Evolutionary conservation across 1,284 basidiomycete genomes (phyloP).

Genomic region (Abortiporus biennis): DNA sequence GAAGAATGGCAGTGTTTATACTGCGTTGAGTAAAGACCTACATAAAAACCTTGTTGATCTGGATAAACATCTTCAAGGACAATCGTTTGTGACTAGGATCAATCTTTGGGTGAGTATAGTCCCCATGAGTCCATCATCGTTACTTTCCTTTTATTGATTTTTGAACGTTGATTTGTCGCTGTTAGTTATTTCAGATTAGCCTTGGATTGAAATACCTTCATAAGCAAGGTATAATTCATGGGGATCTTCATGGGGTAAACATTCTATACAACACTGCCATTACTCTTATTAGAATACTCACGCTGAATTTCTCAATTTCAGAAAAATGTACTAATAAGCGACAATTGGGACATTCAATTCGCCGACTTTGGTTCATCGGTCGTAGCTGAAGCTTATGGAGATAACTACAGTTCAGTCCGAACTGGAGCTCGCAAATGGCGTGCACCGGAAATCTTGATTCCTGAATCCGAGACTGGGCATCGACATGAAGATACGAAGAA

Average conservation of each 20-base stretch:
- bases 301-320: neutral
- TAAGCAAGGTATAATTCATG: neutral
- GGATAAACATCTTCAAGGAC: neutral
- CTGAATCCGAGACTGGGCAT: too few species aligned
- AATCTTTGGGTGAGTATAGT: too few species aligned
- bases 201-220: neutral
- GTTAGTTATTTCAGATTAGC: neutral
- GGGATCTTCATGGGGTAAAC: neutral
- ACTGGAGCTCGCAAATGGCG: too few species aligned
- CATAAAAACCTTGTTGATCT: neutral
- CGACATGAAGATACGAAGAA: too few species aligned
- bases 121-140: neutral
- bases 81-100: too few species aligned
- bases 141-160: neutral
- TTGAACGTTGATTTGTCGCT: neutral
- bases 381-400: too few species aligned
- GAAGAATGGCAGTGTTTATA: slow-evolving; percentile 1
- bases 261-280: neutral
- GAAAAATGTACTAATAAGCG: neutral
- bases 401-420: too few species aligned
- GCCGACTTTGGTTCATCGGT: too few species aligned
- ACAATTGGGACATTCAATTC: too few species aligned
- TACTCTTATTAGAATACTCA: neutral
- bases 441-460: too few species aligned
- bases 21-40: neutral